Base-by-base conservation (phyloP, 2,329 filamentous ascomycete species). In the Trichoderma hamatum region DNA sequence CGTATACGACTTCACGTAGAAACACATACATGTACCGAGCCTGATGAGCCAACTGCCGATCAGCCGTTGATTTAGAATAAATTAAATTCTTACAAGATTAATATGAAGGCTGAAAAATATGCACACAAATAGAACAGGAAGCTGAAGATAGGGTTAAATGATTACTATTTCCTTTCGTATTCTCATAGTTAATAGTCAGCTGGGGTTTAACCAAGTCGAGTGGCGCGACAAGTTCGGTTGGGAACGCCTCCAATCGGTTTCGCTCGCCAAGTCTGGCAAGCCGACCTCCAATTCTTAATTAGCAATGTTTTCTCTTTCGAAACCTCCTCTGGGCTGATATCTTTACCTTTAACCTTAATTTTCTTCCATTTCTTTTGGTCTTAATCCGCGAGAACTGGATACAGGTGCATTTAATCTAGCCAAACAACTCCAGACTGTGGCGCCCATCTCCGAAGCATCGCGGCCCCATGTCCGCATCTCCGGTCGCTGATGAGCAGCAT, bases 381-480 rank as follows among this genome's bases (percentile, higher is more conserved):
- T 10, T 46, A 21, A 21, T 46, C n/a, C 3, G n/a, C n/a, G 43
- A 46, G 2, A 21, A 9, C n/a, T 46, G 2, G 7, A 10, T 46
- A 10, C 43, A 7, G 4, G 14, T 39, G 43, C 43, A 21, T 10
- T 5, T 4, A 11, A 6, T 30, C 5, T 5, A 26, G 19, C 60
- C 39, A 52, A n/a, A n/a, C n/a, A n/a, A 28, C 11, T 14, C 56
- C 46, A 26, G 61, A 54, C 62, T 39, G 34, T n/a, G 36, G 51
- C n/a, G 24, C 5, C 43, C 19, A 9, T 65, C 52, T 56, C 52
- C 62, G 62, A 65, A n/a, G n/a, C 26, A 34, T 28, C 19, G 30
- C 54, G 9, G 36, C 34, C 26, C 11, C 51, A 66, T 58, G 51
- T 56, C 52, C 62, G 52, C 34, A 66, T 67, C 64, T 51, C 64